Conservation (phyloP, 2,329 filamentous ascomycete species). For the Xylariaceae sp. region DNA sequence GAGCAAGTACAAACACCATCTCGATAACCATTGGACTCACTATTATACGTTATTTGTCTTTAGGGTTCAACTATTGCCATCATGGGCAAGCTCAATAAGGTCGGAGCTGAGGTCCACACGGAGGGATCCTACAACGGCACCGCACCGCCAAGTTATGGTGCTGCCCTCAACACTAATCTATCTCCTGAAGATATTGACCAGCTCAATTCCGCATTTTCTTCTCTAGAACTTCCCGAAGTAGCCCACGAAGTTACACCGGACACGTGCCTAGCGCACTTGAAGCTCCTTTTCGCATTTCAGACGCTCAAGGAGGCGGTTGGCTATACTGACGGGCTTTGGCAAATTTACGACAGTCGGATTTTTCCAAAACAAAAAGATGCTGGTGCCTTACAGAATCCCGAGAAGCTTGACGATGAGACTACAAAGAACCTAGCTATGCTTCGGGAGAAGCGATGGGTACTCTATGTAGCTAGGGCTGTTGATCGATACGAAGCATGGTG, state of each 20-base stretch:
- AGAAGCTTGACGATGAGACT: constrained; percentile 42
- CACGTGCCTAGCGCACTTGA: constrained; percentile 74
- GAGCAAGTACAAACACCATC: constrained; percentile 1
- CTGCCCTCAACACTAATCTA: constrained; percentile 2
- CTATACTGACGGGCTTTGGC: constrained; percentile 70
- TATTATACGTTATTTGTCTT: too few relatives aligned
- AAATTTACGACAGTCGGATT: constrained; percentile 58
- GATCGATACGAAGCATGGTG: constrained; percentile 74
- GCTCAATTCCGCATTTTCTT: constrained; percentile 44
- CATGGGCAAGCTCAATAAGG: constrained; percentile 19
- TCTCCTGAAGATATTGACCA: constrained; percentile 27
- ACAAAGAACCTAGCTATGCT: constrained; percentile 57
- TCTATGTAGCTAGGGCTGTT: constrained; percentile 72
- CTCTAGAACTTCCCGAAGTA: constrained; percentile 43
- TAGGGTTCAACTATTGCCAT: too few relatives aligned
- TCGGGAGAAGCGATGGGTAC: constrained; percentile 74
- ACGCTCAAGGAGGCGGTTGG: constrained; percentile 70
- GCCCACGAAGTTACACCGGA: constrained; percentile 51
- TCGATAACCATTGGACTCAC: too few relatives aligned
- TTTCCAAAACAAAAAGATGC: constrained; percentile 27
- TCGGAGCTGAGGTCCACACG: not conserved
- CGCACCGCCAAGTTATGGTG: constrained; percentile 31
- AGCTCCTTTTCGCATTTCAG: constrained; percentile 72
- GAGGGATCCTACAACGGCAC: constrained; percentile 3
- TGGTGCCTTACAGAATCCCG: constrained; percentile 6